These are phyloP conservation scores for Scheffersomyces parashehatae DNA, from an alignment of 1,139 yeast species.

Conservation along the genomic window DNA sequence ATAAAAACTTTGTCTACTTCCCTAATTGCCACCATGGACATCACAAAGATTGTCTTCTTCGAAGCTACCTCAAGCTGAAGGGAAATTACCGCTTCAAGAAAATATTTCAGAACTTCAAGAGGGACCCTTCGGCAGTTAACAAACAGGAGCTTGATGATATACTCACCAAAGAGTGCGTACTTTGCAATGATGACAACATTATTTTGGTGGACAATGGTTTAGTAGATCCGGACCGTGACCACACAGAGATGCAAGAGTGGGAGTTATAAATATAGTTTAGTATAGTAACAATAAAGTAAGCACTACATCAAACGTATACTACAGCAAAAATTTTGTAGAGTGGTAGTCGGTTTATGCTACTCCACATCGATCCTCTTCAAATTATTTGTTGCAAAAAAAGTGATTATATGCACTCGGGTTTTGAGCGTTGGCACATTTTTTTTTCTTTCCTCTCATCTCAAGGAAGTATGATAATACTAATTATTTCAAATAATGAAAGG, in stretches of 20 bases:
- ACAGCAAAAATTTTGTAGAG: background rate
- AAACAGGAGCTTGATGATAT: constrained; percentile 57
- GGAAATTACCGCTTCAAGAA: constrained; percentile 71
- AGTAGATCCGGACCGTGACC: constrained; percentile 24
- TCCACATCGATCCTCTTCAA: background rate
- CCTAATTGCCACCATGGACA: constrained; percentile 86
- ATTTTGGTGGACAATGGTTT: constrained; percentile 62
- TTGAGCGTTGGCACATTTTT: too few relatives aligned
- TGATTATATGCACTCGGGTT: too few relatives aligned
- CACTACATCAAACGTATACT: too few relatives aligned
- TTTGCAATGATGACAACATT: constrained; percentile 79
- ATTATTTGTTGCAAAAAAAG: too few relatives aligned
- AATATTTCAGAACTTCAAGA: constrained; percentile 30
- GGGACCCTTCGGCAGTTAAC: constrained; percentile 13
- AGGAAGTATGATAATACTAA: background rate
- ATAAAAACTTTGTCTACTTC: constrained; percentile 75
- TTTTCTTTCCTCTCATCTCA: constrained; percentile 14
- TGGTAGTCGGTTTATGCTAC: background rate
- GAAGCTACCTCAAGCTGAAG: constrained; percentile 54
- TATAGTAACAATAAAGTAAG: background rate
- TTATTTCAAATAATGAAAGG: too few relatives aligned
- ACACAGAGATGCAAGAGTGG: constrained; percentile 28
- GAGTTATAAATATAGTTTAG: constrained; percentile 10
- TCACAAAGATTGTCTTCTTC: constrained; percentile 83
- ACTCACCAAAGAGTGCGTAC: constrained; percentile 66